Evolutionary conservation across 78 protist genomes (phyloP).

Genomic region (Planoprotostelium fungivorum): DNA sequence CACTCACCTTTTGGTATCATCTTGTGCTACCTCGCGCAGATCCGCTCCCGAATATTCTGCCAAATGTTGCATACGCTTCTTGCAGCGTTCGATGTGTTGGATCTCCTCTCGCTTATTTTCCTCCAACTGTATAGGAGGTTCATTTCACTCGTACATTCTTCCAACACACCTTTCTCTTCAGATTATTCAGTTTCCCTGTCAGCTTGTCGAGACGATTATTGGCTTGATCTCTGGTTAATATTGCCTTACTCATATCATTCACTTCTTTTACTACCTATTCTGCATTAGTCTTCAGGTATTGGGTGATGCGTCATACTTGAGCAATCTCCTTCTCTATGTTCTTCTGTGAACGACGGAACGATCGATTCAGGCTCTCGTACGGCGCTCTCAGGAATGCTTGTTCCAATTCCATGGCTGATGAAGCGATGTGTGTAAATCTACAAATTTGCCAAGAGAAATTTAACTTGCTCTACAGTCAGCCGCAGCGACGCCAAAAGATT

Average conservation of each 20-base stretch:
- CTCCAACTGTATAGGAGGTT: constrained; percentile 17
- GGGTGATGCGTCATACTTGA: not conserved
- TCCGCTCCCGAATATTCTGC: not conserved
- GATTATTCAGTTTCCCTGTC: constrained; percentile 19
- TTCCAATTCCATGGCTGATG: constrained; percentile 31
- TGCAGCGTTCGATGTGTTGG: constrained; percentile 21
- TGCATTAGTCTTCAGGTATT: constrained; percentile 7
- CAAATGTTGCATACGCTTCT: constrained; percentile 24
- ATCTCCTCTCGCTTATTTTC: constrained; percentile 43
- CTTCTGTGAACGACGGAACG: constrained; percentile 59
- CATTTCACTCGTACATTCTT: not conserved
- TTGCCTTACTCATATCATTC: not conserved
- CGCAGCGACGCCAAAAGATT: no score
- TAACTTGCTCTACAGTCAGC: no score
- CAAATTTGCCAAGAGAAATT: no score
- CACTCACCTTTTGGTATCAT: not conserved
- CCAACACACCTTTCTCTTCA: constrained; percentile 40
- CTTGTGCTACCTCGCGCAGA: not conserved
- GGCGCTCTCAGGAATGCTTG: constrained; percentile 52
- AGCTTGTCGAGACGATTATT: constrained; percentile 26
- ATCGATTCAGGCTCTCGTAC: constrained; percentile 34
- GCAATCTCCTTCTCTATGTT: constrained; percentile 57
- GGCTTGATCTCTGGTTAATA: constrained; percentile 19
- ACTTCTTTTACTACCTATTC: not conserved
- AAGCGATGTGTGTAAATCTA: no score